Evolutionary conservation across 768 basidiomycete species (phyloP), one percentile per base, ranked within the genome.

Genomic region (Mycena sanguinolenta): DNA sequence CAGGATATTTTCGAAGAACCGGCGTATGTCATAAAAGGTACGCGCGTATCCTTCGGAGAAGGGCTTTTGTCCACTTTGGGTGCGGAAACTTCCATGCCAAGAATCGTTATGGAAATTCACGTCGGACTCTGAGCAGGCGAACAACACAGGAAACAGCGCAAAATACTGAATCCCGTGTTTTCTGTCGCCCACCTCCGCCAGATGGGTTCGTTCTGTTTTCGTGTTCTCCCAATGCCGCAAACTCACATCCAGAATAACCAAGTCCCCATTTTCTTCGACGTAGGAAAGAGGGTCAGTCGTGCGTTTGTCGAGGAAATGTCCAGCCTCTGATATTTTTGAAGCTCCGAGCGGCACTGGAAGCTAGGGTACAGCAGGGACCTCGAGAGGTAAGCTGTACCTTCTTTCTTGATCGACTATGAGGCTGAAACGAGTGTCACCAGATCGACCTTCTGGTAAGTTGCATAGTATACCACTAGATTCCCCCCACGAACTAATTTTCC

Each of bases 121-220:
- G 6, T 14, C 16, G 39, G 8, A 14, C 13, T 38, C 14, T 38
- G 27, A 28, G 21, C 42, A 84, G 85, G 85, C 16, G 82, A 84
- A 21, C 79, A 81, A 16, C 85, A 86, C 65, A 76, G 79, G n/a
- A 82, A 78, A 50, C 85, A 85, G 67, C 76, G 84, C 36, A 86
- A 84, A 69, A 80, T 85, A 75, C 73, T 86, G 13, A 85, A 83
- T 61, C 85, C 85, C 0, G 82, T 85, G 1, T 87, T 87, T 69
- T 83, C 84, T 1, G 75, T 75, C 14, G 72, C 75, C 0, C 82
- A 85, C 67, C 79, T 86, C 79, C 82, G 84, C 14, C 69, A 82
- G 28, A 80, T 83, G 80, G 72, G 83, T 81, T 61, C 54, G 75
- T 65, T 39, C 2, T 23, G 4, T 25, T 34, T 4, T 12, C 49